phyloP scores from a whole-genome alignment of 2,329 filamentous ascomycete species.

The Aureobasidium sp. region DNA sequence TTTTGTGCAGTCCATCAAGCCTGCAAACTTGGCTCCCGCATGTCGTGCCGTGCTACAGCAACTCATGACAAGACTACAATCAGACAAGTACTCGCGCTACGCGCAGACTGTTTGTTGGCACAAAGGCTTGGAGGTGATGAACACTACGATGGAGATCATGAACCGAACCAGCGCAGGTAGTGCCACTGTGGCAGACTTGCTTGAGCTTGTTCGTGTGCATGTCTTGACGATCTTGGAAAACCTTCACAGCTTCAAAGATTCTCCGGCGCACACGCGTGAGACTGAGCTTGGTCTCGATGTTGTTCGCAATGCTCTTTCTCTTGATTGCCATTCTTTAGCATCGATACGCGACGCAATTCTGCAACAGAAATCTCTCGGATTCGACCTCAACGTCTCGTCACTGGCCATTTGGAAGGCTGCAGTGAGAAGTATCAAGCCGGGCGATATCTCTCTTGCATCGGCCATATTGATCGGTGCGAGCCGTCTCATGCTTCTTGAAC shows the following conservation, averaged over 20 bases:
- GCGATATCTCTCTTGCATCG: constrained; percentile 64
- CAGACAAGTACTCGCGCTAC: constrained; percentile 45
- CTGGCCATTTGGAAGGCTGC: constrained; percentile 72
- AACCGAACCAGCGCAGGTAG: constrained; percentile 22
- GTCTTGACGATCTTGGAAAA: constrained; percentile 32
- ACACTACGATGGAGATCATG: constrained; percentile 19
- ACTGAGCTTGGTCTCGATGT: constrained; percentile 52
- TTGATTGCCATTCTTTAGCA: constrained; percentile 63
- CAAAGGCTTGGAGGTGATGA: constrained; percentile 54
- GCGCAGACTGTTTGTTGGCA: constrained; percentile 55
- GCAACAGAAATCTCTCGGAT: constrained; percentile 52
- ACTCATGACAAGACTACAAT: constrained; percentile 59
- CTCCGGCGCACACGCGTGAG: constrained; percentile 12
- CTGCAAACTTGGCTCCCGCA: constrained; percentile 67
- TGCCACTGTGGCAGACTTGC: constrained; percentile 44
- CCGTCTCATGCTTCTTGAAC: constrained; percentile 66
- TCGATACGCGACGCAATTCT: constrained; percentile 61
- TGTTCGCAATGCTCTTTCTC: constrained; percentile 56
- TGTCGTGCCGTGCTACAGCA: constrained; percentile 72
- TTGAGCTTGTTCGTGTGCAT: constrained; percentile 58
- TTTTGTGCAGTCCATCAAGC: constrained; percentile 69
- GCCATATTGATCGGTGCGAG: constrained; percentile 63
- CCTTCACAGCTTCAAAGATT: constrained; percentile 24
- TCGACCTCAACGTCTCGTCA: constrained; percentile 61
- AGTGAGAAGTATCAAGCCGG: constrained; percentile 56